Percentiles rank a stretch among this genome's conserved stretches.
Evolutionary conservation across 768 basidiomycete species (phyloP).

Genomic region (Fomitopsis serialis): DNA sequence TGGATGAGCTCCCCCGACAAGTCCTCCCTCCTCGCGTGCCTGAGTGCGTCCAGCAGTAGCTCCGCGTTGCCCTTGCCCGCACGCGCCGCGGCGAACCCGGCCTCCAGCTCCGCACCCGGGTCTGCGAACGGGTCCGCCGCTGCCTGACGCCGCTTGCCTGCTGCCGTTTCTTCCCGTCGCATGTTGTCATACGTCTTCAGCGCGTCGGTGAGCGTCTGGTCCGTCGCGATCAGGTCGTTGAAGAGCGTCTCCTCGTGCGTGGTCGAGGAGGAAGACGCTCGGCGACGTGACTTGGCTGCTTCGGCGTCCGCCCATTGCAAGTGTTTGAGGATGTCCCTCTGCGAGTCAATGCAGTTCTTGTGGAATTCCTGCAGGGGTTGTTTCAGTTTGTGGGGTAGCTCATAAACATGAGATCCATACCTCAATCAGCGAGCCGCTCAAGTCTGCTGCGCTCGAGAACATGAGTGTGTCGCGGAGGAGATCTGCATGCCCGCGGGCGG

Average conservation of each 20-base stretch:
- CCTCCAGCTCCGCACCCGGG: background rate
- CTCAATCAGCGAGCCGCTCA: constrained; percentile 32
- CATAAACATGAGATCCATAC: too few relatives aligned
- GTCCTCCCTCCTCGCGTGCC: constrained; percentile 64
- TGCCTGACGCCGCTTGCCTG: background rate
- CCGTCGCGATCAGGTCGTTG: constrained; percentile 66
- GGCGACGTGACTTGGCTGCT: constrained; percentile 59
- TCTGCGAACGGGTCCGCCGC: background rate
- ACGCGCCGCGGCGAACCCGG: background rate
- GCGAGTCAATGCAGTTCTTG: constrained; percentile 67
- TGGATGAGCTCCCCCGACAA: constrained; percentile 33
- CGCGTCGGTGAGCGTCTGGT: constrained; percentile 62
- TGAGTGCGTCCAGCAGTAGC: constrained; percentile 65
- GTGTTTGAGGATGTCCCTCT: constrained; percentile 78
- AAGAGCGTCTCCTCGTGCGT: constrained; percentile 74
- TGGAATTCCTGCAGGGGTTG: constrained; percentile 66
- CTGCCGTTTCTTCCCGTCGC: constrained; percentile 28
- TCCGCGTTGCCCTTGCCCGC: constrained; percentile 54
- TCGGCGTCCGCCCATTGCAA: constrained; percentile 87
- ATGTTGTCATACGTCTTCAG: constrained; percentile 75
- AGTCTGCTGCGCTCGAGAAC: constrained; percentile 62
- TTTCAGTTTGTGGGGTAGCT: too few relatives aligned
- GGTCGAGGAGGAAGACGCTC: background rate
- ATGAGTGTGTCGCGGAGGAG: constrained; percentile 70
- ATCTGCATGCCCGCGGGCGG: constrained; percentile 73